These are phyloP conservation scores for Fraxinus albicans DNA, from an alignment of 305 asterid genomes.

Conservation along the genomic window DNA sequence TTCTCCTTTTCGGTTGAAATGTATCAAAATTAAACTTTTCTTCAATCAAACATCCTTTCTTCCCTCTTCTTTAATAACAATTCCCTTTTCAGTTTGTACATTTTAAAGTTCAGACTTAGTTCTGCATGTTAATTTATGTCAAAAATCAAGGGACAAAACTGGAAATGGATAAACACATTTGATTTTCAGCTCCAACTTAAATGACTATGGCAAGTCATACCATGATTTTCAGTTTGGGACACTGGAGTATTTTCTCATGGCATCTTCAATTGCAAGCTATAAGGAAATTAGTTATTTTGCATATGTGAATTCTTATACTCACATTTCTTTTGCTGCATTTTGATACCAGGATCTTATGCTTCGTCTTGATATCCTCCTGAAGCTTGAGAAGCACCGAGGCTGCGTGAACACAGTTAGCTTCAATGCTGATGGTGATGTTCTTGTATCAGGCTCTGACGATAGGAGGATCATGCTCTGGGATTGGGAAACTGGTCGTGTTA, in stretches of 20 bases:
- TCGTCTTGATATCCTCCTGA: conserved; percentile 65
- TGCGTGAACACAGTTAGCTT: conserved; percentile 87
- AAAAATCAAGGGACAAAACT: neutral
- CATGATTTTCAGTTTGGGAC: neutral
- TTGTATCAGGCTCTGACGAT: conserved; percentile 87
- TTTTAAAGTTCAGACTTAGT: neutral
- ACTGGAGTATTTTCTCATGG: neutral
- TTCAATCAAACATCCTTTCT: neutral
- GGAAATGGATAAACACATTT: neutral
- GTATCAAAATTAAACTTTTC: neutral
- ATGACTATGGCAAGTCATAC: neutral
- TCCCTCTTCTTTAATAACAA: neutral
- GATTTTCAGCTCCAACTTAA: neutral
- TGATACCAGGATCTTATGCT: conserved; percentile 71
- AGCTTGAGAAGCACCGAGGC: conserved; percentile 73
- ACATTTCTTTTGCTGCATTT: conserved; percentile 21
- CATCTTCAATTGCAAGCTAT: neutral
- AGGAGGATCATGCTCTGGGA: conserved; percentile 82
- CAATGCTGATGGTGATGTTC: conserved; percentile 64
- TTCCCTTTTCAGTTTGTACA: neutral
- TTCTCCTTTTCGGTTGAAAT: neutral
- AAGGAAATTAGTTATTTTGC: neutral
- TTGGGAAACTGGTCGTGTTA: conserved; percentile 72
- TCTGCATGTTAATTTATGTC: neutral
- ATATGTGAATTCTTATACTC: neutral